A percentile compares a stretch with the other conserved stretches of the same genome.
These are phyloP conservation scores for Termitomyces sp. DNA, from an alignment of 768 basidiomycete species.

Conservation along the genomic window DNA sequence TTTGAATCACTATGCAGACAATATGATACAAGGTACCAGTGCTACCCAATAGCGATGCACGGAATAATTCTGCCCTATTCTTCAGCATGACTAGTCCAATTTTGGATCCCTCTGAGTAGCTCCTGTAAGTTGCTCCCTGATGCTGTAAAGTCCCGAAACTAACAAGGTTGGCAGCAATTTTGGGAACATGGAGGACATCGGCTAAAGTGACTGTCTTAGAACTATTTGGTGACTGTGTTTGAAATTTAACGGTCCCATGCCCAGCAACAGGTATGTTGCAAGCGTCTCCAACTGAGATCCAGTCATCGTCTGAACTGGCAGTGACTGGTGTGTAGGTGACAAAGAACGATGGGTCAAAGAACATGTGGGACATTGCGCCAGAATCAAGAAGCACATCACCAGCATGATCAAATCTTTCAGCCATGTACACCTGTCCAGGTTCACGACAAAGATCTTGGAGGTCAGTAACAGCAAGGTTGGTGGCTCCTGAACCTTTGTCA, in stretches of 20 bases:
- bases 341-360: not conserved
- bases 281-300: conserved; percentile 1
- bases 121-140: not conserved
- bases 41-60: not conserved
- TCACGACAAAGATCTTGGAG: not conserved
- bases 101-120: not conserved
- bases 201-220: not conserved
- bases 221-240: not conserved
- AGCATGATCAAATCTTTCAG: not conserved
- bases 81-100: not conserved
- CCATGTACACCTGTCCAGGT: not conserved
- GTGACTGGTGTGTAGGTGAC: not conserved
- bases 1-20: not conserved
- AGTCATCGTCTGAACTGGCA: not conserved
- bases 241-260: not conserved
- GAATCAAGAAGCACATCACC: not conserved
- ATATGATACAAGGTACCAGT: not conserved
- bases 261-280: not conserved
- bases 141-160: not conserved
- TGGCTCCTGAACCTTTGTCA: not conserved
- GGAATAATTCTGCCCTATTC: not conserved
- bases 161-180: not conserved
- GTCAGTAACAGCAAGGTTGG: not conserved
- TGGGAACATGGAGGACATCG: not conserved
- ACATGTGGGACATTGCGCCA: not conserved